Percentiles rank a stretch among this genome's conserved stretches.
Evolutionary conservation across 2,329 filamentous ascomycete species (phyloP).

Genomic region (Whalleya microplaca): DNA sequence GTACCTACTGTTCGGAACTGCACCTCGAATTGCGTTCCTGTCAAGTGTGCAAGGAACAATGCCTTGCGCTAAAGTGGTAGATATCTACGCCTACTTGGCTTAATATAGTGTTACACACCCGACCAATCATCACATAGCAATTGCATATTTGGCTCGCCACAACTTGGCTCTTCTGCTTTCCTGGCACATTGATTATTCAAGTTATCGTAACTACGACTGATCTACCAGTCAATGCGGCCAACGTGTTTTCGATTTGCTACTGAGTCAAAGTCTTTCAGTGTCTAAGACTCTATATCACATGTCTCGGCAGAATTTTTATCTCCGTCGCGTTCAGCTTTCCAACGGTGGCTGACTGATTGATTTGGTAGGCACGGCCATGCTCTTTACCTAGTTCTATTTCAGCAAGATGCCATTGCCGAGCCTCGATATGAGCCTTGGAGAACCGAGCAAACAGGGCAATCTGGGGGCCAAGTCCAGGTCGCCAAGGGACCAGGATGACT

Average conservation of each 20-base stretch:
- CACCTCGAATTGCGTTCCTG: too few relatives aligned
- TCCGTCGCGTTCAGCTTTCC: background rate
- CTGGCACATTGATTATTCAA: background rate
- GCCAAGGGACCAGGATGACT: slow-evolving; percentile 25
- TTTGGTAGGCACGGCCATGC: background rate
- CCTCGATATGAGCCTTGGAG: background rate
- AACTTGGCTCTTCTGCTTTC: background rate
- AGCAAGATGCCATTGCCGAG: background rate
- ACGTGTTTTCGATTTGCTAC: background rate
- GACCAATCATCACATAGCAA: too few relatives aligned
- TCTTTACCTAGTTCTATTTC: background rate
- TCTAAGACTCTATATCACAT: background rate
- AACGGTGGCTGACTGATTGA: background rate
- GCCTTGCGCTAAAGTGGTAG: too few relatives aligned
- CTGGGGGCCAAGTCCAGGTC: slow-evolving; percentile 2
- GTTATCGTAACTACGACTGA: background rate
- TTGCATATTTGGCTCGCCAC: too few relatives aligned
- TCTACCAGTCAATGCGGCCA: background rate
- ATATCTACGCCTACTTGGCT: too few relatives aligned
- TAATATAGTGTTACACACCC: too few relatives aligned
- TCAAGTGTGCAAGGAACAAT: too few relatives aligned
- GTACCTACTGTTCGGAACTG: too few relatives aligned
- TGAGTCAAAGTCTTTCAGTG: background rate
- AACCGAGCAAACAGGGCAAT: slow-evolving; percentile 9
- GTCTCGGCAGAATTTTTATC: background rate